These are phyloP conservation scores for Zygotorulaspora sp. DNA, from an alignment of 805 yeast genomes.

Conservation along the genomic window DNA sequence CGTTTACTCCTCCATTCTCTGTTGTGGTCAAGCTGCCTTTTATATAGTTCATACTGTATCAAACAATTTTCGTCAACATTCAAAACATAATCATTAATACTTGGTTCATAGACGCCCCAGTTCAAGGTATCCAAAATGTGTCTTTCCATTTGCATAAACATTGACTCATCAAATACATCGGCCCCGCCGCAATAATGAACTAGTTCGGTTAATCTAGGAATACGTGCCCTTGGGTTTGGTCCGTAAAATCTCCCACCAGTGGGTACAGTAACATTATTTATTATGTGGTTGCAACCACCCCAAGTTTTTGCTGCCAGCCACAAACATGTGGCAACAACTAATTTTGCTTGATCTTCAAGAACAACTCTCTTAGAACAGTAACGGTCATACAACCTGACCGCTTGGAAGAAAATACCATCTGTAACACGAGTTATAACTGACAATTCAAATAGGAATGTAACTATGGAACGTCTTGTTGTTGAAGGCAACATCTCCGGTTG, in stretches of 20 bases:
- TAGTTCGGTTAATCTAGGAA: conserved; percentile 69
- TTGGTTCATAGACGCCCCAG: conserved; percentile 69
- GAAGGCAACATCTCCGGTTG: conserved; percentile 83
- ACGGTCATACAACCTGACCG: conserved; percentile 77
- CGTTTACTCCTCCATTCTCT: conserved; percentile 23
- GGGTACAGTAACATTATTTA: conserved; percentile 45
- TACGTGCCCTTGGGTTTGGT: conserved; percentile 68
- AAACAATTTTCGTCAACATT: conserved; percentile 43
- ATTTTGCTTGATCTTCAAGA: conserved; percentile 78
- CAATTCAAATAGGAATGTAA: conserved; percentile 77
- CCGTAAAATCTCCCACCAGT: conserved; percentile 60
- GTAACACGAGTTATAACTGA: conserved; percentile 59
- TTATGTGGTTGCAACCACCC: conserved; percentile 68
- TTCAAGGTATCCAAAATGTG: conserved; percentile 67
- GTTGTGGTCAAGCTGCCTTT: conserved; percentile 31
- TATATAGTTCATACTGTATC: conserved; percentile 36
- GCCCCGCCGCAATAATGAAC: conserved; percentile 64
- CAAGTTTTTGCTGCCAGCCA: conserved; percentile 90
- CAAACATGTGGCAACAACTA: conserved; percentile 84
- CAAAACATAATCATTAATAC: conserved; percentile 45
- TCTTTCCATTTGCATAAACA: conserved; percentile 72
- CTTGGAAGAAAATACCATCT: conserved; percentile 62
- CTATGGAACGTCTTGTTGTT: conserved; percentile 61
- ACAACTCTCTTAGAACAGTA: conserved; percentile 87
- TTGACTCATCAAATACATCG: conserved; percentile 53